Evolutionary conservation across 2,329 filamentous ascomycete genomes (phyloP), one percentile per base, ranked within the genome.

Genomic region (Fusarium bulbicola): DNA sequence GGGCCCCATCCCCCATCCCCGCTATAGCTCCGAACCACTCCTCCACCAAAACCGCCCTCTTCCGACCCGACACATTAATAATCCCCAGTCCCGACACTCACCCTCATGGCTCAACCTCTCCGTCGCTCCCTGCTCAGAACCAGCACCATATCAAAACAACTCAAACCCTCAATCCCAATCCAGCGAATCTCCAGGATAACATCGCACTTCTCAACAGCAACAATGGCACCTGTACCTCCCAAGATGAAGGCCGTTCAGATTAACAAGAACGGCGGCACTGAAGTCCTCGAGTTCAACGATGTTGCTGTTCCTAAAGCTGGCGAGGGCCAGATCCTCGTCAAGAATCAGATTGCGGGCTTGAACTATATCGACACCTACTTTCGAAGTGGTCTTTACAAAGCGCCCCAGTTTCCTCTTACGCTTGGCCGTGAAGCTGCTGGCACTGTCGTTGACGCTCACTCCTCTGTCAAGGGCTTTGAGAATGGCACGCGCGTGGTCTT

Each of bases 351-450:
- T 80, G 87, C 92, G 54, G 95, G 95, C 67, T 85, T 97, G 69
- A 97, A 97, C 84, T 97, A 89, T 84, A 97, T 97, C 78, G 95
- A 97, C 82, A 97, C 85, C 43, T 97, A 97, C 84, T 97, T 95
- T 88, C 94, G 95, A 80, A 90, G 88, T 18, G 95, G 95, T 16
- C 89, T 97, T 57, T 97, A 97, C 86, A 84, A 86, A 16, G 85
- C 91, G 3, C 87, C 92, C 2, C 49, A 67, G 4, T 90, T 93
- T 76, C 95, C 95, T 9, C 88, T 93, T 76, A 91, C 92, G 57
- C 91, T 95, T 26, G 95, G 95, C 70, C 92, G 92, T 77, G 95
- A 98, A 85, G 93, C 88, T 66, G 88, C 90, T 65, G 95, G 95
- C 68, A 90, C 87, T 45, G 84, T 97, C 72, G 90, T 91, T 45